Evolutionary conservation across 2,329 filamentous ascomycete genomes (phyloP), one percentile per base, ranked within the genome.

Genomic region (Gliomastix tumulicola): DNA sequence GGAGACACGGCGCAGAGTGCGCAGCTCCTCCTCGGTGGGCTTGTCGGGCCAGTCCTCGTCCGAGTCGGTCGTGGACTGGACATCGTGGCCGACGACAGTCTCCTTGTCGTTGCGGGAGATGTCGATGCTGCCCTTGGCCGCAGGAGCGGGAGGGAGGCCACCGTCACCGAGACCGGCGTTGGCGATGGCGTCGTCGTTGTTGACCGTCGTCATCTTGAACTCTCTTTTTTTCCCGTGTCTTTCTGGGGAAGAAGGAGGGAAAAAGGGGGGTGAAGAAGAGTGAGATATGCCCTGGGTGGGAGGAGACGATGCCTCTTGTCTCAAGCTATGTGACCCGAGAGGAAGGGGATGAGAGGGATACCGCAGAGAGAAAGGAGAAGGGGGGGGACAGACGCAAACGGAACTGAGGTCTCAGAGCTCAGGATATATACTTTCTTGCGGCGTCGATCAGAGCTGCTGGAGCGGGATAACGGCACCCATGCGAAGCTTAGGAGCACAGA

Each of bases 11-110:
- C 68, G 72, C n/a, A 84, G 70, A 1, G 74, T 79, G 12, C 44
- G 53, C 41, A 78, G 56, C 42, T 84, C 79, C 52, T 83, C 77
- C 21, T 75, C 71, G 7, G 76, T 82, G 4, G 78, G 78, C 42
- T 55, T 59, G 47, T 60, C 54, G 34, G 54, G 51, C 38, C 52
- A 59, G n/a, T 54, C 50, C 36, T 54, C 45, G 4, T 53, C 47
- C 34, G 58, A 50, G 9, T 45, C 38, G 31, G 34, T 41, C 22
- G 46, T 44, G 18, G 47, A 44, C 19, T 48, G 38, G 27, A 48
- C 49, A 28, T 52, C 48, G 34, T 45, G 41, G 6, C 47, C 43
- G 18, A 39, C 35, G 13, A 27, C 16, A 17, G 30, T 39, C 30
- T 46, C 32, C 19, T 47, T 23, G 12, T 45, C 39, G 23, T 36